A percentile compares a stretch with the other conserved stretches of the same genome.
These are phyloP conservation scores for Ophiostoma sp. DNA, from an alignment of 2,329 filamentous ascomycete genomes.

Conservation along the genomic window DNA sequence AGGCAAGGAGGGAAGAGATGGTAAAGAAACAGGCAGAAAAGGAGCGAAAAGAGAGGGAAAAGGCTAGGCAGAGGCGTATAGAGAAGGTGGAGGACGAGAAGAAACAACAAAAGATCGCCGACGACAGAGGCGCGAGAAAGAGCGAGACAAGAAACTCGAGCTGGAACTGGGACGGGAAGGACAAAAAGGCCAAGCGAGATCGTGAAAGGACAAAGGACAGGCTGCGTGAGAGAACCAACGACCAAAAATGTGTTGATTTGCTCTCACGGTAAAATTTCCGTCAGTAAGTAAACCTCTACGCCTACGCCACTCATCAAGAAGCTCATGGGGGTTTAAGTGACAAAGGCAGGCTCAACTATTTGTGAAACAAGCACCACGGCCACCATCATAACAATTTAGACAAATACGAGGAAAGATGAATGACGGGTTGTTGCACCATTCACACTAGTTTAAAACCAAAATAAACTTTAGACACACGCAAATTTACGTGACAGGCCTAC, in stretches of 20 bases:
- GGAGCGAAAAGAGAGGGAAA: background rate
- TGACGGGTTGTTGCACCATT: too few relatives aligned
- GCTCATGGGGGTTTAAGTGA: background rate
- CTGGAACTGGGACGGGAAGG: background rate
- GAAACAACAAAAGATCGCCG: background rate
- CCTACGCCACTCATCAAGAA: background rate
- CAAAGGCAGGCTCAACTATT: background rate
- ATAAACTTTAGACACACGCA: too few relatives aligned
- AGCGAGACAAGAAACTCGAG: background rate
- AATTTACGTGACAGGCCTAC: background rate
- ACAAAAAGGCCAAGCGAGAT: background rate
- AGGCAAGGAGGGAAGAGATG: background rate
- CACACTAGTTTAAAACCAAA: too few relatives aligned
- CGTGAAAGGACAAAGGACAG: background rate
- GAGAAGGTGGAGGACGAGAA: background rate
- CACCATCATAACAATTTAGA: background rate
- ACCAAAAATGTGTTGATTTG: background rate
- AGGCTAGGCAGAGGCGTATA: background rate
- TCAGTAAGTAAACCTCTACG: background rate
- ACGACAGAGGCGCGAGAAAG: background rate
- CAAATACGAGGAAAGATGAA: background rate
- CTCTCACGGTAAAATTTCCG: background rate
- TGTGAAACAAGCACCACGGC: background rate
- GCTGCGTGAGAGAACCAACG: background rate
- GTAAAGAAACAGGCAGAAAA: background rate